Evolutionary conservation across 768 basidiomycete genomes (phyloP).

Genomic region (Leccinum uliginosum): DNA sequence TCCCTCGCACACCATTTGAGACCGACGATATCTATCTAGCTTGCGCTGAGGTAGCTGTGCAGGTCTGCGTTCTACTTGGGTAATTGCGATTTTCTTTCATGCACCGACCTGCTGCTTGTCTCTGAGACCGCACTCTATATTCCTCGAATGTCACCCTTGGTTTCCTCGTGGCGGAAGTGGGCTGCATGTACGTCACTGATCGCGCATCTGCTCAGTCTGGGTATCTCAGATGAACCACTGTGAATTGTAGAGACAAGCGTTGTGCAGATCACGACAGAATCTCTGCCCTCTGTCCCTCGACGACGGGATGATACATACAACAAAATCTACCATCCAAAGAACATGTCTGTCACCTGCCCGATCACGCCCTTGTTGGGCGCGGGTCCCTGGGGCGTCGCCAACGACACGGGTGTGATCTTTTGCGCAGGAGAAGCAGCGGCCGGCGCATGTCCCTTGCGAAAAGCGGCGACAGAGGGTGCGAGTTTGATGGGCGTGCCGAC

Average conservation of each 20-base stretch:
- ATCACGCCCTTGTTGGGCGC: slow-evolving; percentile 54
- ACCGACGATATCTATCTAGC: background rate
- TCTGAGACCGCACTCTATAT: too few species aligned
- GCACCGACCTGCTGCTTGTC: background rate
- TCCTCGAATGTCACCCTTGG: background rate
- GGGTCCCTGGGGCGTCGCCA: slow-evolving; percentile 20
- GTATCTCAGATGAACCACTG: background rate
- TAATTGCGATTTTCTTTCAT: too few species aligned
- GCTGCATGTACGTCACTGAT: background rate
- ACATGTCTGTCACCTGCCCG: slow-evolving; percentile 73
- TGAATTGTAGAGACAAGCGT: background rate
- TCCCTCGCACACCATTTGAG: background rate
- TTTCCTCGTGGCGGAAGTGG: background rate
- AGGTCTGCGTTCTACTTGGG: background rate
- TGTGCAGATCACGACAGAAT: background rate
- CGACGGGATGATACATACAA: background rate
- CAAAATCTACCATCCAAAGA: slow-evolving; percentile 69
- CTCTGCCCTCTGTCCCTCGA: background rate
- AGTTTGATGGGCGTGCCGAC: slow-evolving; percentile 71
- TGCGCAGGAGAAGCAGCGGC: slow-evolving; percentile 20
- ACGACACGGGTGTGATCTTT: slow-evolving; percentile 14
- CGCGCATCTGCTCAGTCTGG: background rate
- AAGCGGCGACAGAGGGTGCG: slow-evolving; percentile 69
- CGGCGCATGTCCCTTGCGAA: slow-evolving; percentile 45
- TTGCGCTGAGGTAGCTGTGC: background rate